Evolutionary conservation across 345 rosid species (phyloP), one percentile per base, ranked within the genome.

Genomic region (Acer campestre): DNA sequence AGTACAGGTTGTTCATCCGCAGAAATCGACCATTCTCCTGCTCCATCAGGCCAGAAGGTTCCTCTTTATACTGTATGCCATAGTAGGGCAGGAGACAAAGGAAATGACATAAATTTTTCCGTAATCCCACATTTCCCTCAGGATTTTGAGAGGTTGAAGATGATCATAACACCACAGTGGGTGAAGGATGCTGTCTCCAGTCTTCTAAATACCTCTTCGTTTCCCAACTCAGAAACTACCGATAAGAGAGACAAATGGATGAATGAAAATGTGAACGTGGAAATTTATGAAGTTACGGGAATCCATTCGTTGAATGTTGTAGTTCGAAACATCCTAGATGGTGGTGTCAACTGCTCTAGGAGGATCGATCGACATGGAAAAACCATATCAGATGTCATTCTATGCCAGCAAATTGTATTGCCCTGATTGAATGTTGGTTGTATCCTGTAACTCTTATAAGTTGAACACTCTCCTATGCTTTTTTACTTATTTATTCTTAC

Each of bases 301-400:
- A 82, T 95, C 71, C 77, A 83, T 78, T 91, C 96, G 40, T 79
- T 93, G 83, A 92, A 93, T 59, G 78, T 95, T 25, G 93, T 95
- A 20, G 95, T 92, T 67, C 82, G 90, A 40, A 93, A 93, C 85
- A 87, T 93, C 81, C 82, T 95, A 72, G 97, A 93, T 70, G 97
- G 97, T 6, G 97, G 98, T 6, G 97, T 93, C 83, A 93, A 92
- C 80, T 93, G 98, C 83, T 92, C 98, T 61, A 82, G 98, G 77
- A 95, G 97, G 86, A 93, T 95, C 55, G 97, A 93, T 78, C 86
- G 98, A 22, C 97, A 93, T 65, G 98, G 97, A 58, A 90, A 93
- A 88, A 86, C 95, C 56, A 85, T 87, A 75, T 95, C 97, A 1
- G 94, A 93, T 83, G 90, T 93, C 75, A 82, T 95, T 70, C 71